phyloP scores from a whole-genome alignment of 2,329 filamentous ascomycete species.

The Fusarium falciforme region DNA sequence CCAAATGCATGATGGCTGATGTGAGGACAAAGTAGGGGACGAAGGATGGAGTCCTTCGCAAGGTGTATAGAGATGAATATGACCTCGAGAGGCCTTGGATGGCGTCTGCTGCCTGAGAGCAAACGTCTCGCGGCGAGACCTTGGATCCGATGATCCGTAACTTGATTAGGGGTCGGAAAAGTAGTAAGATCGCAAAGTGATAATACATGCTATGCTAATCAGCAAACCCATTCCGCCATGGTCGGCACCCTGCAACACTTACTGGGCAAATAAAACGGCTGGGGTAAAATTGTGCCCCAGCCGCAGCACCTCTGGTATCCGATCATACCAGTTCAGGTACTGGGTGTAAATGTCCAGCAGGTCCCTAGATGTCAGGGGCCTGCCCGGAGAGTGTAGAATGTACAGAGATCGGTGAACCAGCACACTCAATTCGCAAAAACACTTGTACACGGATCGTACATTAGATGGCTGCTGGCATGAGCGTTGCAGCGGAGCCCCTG shows the following conservation, averaged over 20 bases:
- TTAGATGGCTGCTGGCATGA: conserved; percentile 73
- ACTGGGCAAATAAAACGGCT: conserved; percentile 80
- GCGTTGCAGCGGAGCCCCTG: conserved; percentile 64
- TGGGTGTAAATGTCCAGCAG: conserved; percentile 74
- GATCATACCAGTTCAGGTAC: conserved; percentile 78
- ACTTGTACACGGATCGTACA: conserved; percentile 74
- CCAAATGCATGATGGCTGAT: conserved; percentile 70
- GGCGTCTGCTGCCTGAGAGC: conserved; percentile 69
- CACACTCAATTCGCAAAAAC: conserved; percentile 78
- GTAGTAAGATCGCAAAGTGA: conserved; percentile 75
- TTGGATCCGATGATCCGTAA: conserved; percentile 71
- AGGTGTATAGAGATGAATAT: conserved; percentile 68
- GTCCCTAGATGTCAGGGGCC: conserved; percentile 71
- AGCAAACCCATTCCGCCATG: background rate
- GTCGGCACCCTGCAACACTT: conserved; percentile 48
- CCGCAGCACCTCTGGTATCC: conserved; percentile 71
- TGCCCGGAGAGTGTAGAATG: conserved; percentile 77
- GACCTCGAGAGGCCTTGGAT: conserved; percentile 67
- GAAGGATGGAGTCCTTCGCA: conserved; percentile 69
- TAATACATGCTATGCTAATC: conserved; percentile 70
- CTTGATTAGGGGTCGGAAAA: conserved; percentile 79
- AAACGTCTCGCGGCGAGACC: conserved; percentile 73
- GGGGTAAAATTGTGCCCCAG: conserved; percentile 78
- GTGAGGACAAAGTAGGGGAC: conserved; percentile 72
- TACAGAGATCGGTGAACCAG: conserved; percentile 78